A percentile compares a stretch with the other conserved stretches of the same genome.
These are phyloP conservation scores for Malassezia nana DNA, from an alignment of 1,284 basidiomycete species.

Conservation along the genomic window DNA sequence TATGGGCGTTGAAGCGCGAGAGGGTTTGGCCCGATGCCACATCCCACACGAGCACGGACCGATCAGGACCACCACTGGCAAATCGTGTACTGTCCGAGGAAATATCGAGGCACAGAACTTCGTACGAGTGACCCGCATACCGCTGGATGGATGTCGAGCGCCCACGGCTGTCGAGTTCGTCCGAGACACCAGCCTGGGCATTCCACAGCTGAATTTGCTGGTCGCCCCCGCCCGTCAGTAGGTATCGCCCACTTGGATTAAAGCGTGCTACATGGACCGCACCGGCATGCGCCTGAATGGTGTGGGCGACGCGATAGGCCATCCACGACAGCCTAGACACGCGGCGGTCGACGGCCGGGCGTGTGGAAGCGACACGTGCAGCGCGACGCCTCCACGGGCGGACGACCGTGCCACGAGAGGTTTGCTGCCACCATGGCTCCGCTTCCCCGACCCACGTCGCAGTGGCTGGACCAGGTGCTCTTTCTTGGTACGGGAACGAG, in stretches of 20 bases:
- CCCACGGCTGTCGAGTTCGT: conserved; percentile 2
- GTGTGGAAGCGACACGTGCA: background rate
- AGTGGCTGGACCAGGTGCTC: conserved; percentile 31
- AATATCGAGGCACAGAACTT: conserved; percentile 76
- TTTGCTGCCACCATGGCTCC: conserved; percentile 6
- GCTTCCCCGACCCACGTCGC: conserved; percentile 7
- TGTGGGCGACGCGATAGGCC: conserved; percentile 6
- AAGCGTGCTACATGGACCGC: conserved; percentile 45
- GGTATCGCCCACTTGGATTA: conserved; percentile 62
- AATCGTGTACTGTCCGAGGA: conserved; percentile 86
- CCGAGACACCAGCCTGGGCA: conserved; percentile 57
- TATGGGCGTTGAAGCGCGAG: conserved; percentile 72
- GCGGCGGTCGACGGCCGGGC: too few species aligned
- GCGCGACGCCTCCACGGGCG: background rate
- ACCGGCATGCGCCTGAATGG: conserved; percentile 37
- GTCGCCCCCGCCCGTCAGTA: conserved; percentile 83
- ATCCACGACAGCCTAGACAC: background rate
- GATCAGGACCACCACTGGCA: conserved; percentile 84
- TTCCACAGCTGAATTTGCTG: conserved; percentile 85
- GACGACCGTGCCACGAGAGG: background rate
- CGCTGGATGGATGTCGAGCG: conserved; percentile 56
- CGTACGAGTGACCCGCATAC: conserved; percentile 83
- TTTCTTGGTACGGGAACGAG: conserved; percentile 44
- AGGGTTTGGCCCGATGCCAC: conserved; percentile 74
- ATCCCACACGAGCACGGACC: conserved; percentile 87